Base-by-base conservation (phyloP, 495 filamentous ascomycete genomes). In the Lepidopterella palustris region DNA sequence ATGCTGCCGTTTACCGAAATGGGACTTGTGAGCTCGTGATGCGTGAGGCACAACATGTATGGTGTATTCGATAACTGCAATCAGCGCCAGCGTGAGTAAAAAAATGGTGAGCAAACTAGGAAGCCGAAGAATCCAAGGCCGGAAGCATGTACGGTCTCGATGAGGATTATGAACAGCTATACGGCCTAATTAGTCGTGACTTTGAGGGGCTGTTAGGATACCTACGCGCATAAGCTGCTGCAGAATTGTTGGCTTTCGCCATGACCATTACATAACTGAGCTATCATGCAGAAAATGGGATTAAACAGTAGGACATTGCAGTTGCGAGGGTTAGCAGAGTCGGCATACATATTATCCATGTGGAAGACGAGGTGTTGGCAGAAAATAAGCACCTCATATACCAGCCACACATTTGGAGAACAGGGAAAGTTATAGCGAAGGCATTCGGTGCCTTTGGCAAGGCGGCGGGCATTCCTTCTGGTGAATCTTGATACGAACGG, bases 91-190 rank as follows among this genome's bases (percentile, higher is more conserved):
- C 1, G 53, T 62, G 21, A 62, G 5, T 4, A 49, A n/a, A 28
- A 57, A 40, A 13, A 62, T 20, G 15, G 31, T 49, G 13, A 58
- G 11, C 24, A 62, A 39, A 13, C 51, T 49, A 18, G 55, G 39
- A 4, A 40, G 49, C 8, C 59, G 59, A 18, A 62, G 47, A 35
- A 62, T 62, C 25, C 45, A 49, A 10, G 45, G 45, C 5, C 45
- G 45, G 18, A 20, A 49, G 23, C 45, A 49, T 20, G 5, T 49
- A 10, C 45, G 45, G 10, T 25, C 23, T 49, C 18, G 5, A 10
- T 20, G 6, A 5, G 45, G 45, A 49, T 5, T 6, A 49, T 18
- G 31, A 35, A 35, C 31, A 35, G 31, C 31, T 35, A 35, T 13
- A 35, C 13, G 31, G 6, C 13, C 6, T 13, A 35, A 13, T 35